Conservation (phyloP, 2,329 filamentous ascomycete genomes). For the Colletotrichum sp. region DNA sequence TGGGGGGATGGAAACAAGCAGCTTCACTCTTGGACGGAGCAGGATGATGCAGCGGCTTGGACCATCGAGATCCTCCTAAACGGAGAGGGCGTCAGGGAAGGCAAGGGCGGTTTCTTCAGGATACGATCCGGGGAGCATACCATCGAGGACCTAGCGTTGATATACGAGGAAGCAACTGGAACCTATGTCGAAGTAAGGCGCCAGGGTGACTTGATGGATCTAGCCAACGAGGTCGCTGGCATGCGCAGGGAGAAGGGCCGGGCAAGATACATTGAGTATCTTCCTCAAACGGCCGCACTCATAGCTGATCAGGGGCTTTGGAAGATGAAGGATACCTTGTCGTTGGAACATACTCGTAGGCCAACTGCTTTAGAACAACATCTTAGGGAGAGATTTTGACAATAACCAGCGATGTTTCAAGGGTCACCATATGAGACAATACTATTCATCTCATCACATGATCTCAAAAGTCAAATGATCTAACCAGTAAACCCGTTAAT, state of each 20-base stretch:
- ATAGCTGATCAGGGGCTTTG: background rate
- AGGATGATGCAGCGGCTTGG: conserved; percentile 2
- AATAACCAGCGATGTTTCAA: background rate
- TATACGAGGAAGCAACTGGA: background rate
- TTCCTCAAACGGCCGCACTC: background rate
- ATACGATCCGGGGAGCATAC: conserved; percentile 3
- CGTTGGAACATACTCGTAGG: background rate
- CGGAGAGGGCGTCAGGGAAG: conserved; percentile 6
- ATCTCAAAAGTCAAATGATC: background rate
- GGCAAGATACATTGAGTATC: background rate
- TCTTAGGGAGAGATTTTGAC: background rate
- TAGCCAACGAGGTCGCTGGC: background rate
- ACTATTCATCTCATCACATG: background rate
- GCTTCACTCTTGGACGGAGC: background rate
- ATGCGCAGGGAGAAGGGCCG: background rate
- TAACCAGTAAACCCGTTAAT: background rate
- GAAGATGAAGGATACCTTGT: background rate
- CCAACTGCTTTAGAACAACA: background rate
- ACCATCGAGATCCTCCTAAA: conserved; percentile 9
- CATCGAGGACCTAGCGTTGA: background rate
- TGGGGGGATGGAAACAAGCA: conserved; percentile 2
- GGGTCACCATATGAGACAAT: background rate
- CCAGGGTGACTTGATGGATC: background rate
- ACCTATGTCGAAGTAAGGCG: background rate
- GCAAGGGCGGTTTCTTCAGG: conserved; percentile 10